phyloP scores from a whole-genome alignment of 306 rosid species.

The Malus asiatica region DNA sequence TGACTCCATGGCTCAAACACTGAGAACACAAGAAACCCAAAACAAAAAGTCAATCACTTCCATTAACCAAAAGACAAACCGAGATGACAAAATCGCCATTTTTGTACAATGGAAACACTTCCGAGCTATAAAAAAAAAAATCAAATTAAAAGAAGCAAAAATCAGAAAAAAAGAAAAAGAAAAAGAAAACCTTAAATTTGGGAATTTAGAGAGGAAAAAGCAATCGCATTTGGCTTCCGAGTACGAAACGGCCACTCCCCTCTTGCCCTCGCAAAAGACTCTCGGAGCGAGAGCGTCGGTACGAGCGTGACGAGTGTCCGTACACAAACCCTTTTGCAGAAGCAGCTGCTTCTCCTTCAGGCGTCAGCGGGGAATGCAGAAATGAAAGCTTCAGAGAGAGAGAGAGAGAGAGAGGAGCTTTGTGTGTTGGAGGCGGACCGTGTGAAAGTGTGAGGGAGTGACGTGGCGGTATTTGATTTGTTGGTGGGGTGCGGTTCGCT shows the following conservation, averaged over 20 bases:
- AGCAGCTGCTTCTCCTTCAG: background rate
- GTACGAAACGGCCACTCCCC: background rate
- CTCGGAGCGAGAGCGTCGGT: background rate
- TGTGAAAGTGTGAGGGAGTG: background rate
- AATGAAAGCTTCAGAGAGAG: background rate
- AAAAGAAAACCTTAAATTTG: background rate
- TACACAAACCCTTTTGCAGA: background rate
- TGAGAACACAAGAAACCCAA: background rate
- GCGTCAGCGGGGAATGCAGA: background rate
- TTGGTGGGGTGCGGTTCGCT: background rate
- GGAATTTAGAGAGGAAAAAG: background rate
- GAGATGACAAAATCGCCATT: background rate
- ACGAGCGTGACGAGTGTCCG: background rate
- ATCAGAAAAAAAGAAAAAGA: background rate
- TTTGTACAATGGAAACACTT: background rate
- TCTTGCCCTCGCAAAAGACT: background rate
- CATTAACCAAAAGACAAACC: background rate
- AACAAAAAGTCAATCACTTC: background rate
- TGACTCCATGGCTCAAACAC: slow-evolving; percentile 37
- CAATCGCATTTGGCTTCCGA: background rate
- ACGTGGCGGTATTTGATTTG: background rate
- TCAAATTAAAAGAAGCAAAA: background rate
- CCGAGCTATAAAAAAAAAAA: background rate
- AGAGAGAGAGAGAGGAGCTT: background rate
- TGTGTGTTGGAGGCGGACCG: background rate